Evolutionary conservation across 257 asterid genomes (phyloP), one percentile per base, ranked within the genome.

Genomic region (Salvia miltiorrhiza): DNA sequence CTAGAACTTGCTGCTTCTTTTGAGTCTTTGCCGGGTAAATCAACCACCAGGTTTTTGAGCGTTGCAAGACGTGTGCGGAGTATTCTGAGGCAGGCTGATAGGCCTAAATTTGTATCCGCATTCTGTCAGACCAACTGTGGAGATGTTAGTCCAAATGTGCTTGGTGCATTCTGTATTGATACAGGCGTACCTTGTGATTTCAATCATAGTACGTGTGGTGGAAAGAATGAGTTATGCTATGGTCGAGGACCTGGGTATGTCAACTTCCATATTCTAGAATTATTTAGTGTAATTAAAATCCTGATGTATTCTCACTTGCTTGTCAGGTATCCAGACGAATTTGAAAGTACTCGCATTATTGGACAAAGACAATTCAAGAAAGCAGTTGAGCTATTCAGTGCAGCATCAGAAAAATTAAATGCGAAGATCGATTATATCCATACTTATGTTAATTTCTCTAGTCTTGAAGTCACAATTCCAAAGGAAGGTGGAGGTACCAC

Each of bases 141-240:
- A n/a, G 99, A 94, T 63, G 98, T 94, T 72, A 91, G 99, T 77
- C 99, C 99, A 33, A 94, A 94, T 85, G 97, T 89, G 74, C 99
- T 91, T 20, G 99, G 99, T 70, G 86, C 99, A 44, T 94, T 91
- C 85, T 94, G 99, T 78, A 82, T 30, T 9, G 99, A 94, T 79
- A 87, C 99, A 20, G 98, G 99, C 69, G 69, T 91, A 76, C 92
- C 98, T 76, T 94, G 99, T 72, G 98, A 94, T 59, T 94, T 94
- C 85, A 94, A 94, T 78, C 97, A 89, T 33, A 94, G 99, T 71
- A 94, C 99, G 56, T 94, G 99, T 73, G 85, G 88, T 71, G 99
- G 99, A 78, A 89, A 90, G 87, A 94, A 94, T 54, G 99, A 94
- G 79, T 67, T 91, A 53, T 94, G 99, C 82, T 91, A 91, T 65